Conservation (phyloP, 768 basidiomycete species). For the Leucosporidium yakuticum region DNA sequence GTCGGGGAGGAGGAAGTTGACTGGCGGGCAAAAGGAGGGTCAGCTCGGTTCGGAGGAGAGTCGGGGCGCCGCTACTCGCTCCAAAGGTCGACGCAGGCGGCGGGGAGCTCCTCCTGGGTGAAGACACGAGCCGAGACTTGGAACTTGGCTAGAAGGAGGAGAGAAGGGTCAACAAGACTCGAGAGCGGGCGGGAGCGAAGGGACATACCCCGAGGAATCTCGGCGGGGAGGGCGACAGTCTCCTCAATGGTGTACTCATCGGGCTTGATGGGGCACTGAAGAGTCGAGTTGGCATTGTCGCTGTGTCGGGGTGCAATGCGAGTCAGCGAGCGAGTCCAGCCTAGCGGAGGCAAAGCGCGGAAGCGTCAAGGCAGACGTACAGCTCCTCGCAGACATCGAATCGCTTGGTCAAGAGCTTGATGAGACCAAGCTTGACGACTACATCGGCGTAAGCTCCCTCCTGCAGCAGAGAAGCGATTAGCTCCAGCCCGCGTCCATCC, state of each 20-base stretch:
- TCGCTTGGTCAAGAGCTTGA: slow-evolving; percentile 74
- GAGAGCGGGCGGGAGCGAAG: slow-evolving; percentile 43
- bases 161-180: neutral
- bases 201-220: slow-evolving; percentile 68
- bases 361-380: slow-evolving; percentile 51
- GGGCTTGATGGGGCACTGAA: slow-evolving; percentile 76
- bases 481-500: neutral
- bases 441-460: slow-evolving; percentile 89
- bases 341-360: too few relatives aligned
- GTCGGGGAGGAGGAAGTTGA: slow-evolving; percentile 37
- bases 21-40: neutral
- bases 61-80: slow-evolving; percentile 52
- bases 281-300: slow-evolving; percentile 61
- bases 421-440: slow-evolving; percentile 81
- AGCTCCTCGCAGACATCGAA: slow-evolving; percentile 93
- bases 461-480: slow-evolving; percentile 47
- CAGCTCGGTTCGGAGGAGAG: neutral
- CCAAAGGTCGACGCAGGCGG: slow-evolving; percentile 72
- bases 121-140: slow-evolving; percentile 61
- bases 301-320: slow-evolving; percentile 46
- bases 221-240: slow-evolving; percentile 77
- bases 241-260: slow-evolving; percentile 70
- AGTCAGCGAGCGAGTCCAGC: neutral
- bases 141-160: slow-evolving; percentile 66
- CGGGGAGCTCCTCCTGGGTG: slow-evolving; percentile 63